A percentile compares a stretch with the other conserved stretches of the same genome.
phyloP scores from a whole-genome alignment of 768 basidiomycete genomes.

The Suillus weaverae region DNA sequence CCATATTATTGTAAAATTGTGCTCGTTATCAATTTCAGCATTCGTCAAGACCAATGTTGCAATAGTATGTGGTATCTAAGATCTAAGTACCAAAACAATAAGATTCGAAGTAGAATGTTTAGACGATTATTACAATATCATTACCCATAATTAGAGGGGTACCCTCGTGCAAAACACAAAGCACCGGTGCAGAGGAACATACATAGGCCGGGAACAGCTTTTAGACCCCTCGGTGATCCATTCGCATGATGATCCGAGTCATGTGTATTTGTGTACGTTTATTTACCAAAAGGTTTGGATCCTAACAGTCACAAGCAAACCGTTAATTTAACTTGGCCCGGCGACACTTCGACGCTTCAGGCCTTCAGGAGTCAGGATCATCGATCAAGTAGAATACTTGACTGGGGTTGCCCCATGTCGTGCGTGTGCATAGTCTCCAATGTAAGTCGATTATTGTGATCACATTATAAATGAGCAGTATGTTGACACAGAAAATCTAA shows the following conservation, averaged over 20 bases:
- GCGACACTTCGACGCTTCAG: no score
- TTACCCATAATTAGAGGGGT: background rate
- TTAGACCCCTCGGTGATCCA: background rate
- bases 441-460: background rate
- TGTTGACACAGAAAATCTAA: background rate
- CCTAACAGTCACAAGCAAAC: background rate
- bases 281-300: slow-evolving; percentile 2
- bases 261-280: background rate
- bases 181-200: background rate
- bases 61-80: background rate
- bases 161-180: background rate
- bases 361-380: no score
- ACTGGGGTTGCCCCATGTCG: background rate
- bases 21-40: background rate
- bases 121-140: background rate
- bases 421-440: background rate
- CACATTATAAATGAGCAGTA: background rate
- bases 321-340: background rate
- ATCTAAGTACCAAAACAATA: background rate
- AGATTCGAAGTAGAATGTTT: background rate
- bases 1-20: slow-evolving; percentile 5
- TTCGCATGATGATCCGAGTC: no score
- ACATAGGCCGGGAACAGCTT: background rate
- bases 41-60: background rate
- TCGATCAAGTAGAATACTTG: background rate